Evolutionary conservation across 164 flowering plant species (phyloP).

Genomic region (Cinnamomum micranthum): DNA sequence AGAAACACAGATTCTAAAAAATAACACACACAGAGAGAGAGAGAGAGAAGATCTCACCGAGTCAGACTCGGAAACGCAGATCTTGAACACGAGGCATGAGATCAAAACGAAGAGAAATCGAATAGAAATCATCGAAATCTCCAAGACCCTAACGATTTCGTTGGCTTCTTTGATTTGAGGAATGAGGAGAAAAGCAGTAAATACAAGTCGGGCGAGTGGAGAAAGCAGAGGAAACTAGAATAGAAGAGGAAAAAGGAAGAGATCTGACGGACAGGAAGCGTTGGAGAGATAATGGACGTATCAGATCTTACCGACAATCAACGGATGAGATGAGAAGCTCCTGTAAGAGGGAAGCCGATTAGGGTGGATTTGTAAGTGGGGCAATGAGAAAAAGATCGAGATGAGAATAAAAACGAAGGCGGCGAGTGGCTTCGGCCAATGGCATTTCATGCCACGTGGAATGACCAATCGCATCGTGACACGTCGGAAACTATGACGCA

Average conservation of each 20-base stretch:
- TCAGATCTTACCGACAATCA: not conserved
- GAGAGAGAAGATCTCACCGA: constrained; percentile 18
- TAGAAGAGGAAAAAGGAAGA: not conserved
- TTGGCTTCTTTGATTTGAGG: too few relatives aligned
- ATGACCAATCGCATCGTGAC: too few relatives aligned
- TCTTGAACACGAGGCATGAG: constrained; percentile 22
- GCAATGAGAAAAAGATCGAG: too few relatives aligned
- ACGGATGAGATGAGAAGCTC: not conserved
- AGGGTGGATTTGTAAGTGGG: too few relatives aligned
- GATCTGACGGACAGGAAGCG: not conserved
- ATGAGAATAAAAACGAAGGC: too few relatives aligned
- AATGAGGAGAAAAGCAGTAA: not conserved
- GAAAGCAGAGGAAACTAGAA: not conserved
- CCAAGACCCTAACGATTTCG: not conserved
- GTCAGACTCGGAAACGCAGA: constrained; percentile 28
- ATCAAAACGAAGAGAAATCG: constrained; percentile 17
- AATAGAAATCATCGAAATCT: constrained; percentile 14
- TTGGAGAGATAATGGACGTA: not conserved
- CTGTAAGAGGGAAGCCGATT: not conserved
- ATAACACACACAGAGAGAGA: too few relatives aligned
- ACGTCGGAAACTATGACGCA: too few relatives aligned
- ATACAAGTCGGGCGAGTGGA: not conserved
- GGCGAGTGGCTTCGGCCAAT: too few relatives aligned
- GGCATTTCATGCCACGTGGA: too few relatives aligned
- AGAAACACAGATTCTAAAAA: not conserved